A percentile compares a stretch with the other conserved stretches of the same genome.
Conservation (phyloP, 2,329 filamentous ascomycete species). For the Phyllosticta ampelicida region DNA sequence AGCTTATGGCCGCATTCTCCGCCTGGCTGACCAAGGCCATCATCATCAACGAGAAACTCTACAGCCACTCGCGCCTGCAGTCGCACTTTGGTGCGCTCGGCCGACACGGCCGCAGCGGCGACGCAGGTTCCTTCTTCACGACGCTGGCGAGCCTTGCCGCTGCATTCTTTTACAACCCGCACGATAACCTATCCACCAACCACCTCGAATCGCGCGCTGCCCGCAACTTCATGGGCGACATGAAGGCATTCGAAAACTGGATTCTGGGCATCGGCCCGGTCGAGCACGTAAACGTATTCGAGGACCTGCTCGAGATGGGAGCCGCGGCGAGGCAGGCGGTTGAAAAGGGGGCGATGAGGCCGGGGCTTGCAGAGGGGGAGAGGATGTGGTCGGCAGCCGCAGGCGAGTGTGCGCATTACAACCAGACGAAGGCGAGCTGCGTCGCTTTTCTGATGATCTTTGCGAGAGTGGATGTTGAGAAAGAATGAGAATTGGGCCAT, state of each 20-base stretch:
- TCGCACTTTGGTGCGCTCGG: background rate
- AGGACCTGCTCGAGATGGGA: background rate
- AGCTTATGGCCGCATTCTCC: background rate
- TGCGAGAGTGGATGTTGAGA: background rate
- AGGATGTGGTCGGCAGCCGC: background rate
- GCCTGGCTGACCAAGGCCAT: background rate
- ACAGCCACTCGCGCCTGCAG: background rate
- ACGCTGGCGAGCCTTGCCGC: background rate
- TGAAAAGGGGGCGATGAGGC: background rate
- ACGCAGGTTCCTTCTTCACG: background rate
- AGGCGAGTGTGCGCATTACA: background rate
- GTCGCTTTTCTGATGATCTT: background rate
- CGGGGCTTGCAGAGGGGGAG: background rate
- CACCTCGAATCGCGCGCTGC: background rate
- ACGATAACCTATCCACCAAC: background rate
- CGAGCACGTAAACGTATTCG: background rate
- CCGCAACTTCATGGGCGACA: background rate
- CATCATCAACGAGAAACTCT: background rate
- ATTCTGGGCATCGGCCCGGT: background rate
- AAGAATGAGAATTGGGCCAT: background rate
- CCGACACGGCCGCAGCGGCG: background rate
- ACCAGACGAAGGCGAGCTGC: background rate
- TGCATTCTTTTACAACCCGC: background rate
- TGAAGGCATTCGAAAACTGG: background rate
- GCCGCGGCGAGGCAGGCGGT: background rate